A percentile compares a stretch with the other conserved stretches of the same genome.
phyloP scores from a whole-genome alignment of 495 filamentous ascomycete species.

The Penicillium robsamsonii region DNA sequence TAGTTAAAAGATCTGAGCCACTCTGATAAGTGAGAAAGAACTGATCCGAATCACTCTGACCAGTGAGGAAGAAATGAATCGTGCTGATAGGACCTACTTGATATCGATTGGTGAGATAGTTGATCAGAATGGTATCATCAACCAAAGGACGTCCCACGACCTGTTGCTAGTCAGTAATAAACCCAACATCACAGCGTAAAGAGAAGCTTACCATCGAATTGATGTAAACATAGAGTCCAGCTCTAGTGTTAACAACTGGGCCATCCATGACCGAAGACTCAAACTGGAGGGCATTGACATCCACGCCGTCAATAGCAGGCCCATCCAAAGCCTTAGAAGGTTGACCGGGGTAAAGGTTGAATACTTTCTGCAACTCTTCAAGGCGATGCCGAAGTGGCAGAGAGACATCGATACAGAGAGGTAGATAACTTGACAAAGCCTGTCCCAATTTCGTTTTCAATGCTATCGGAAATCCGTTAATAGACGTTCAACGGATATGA shows the following conservation, averaged over 20 bases:
- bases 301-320: slow-evolving; percentile 39
- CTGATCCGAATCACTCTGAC: background rate
- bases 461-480: slow-evolving; percentile 20
- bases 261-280: slow-evolving; percentile 61
- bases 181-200: background rate
- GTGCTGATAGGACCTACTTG: slow-evolving; percentile 48
- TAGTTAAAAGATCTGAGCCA: slow-evolving; percentile 4
- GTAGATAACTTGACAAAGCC: slow-evolving; percentile 42
- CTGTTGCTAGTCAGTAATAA: slow-evolving; percentile 48
- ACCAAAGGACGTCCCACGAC: slow-evolving; percentile 78
- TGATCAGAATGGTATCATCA: slow-evolving; percentile 75
- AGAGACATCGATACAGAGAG: slow-evolving; percentile 43
- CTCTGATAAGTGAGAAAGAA: background rate
- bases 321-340: slow-evolving; percentile 38
- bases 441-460: slow-evolving; percentile 42
- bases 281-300: slow-evolving; percentile 49
- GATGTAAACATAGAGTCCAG: slow-evolving; percentile 88
- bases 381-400: slow-evolving; percentile 41
- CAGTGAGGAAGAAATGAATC: background rate
- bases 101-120: slow-evolving; percentile 79
- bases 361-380: slow-evolving; percentile 46
- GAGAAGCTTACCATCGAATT: slow-evolving; percentile 64
- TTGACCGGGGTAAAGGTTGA: slow-evolving; percentile 41
- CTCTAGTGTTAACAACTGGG: slow-evolving; percentile 73
- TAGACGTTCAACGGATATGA: background rate